phyloP scores from a whole-genome alignment of 495 filamentous ascomycete genomes.

The Penicillium chermesinum region DNA sequence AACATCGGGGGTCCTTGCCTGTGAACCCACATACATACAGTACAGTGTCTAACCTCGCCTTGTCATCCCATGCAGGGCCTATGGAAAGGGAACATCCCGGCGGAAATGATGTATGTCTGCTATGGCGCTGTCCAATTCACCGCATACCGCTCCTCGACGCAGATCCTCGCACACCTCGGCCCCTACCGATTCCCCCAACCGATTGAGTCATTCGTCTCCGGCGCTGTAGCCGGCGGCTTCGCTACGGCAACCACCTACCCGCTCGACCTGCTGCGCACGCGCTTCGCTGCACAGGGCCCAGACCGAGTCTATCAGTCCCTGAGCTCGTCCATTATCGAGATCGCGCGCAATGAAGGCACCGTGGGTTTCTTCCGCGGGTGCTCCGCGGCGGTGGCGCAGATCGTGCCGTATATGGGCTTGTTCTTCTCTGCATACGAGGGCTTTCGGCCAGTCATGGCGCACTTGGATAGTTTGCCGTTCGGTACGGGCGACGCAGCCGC shows the following conservation, averaged over 20 bases:
- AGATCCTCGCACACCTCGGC: slow-evolving; percentile 50
- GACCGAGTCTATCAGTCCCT: slow-evolving; percentile 74
- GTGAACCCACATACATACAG: neutral
- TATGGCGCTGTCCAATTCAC: slow-evolving; percentile 90
- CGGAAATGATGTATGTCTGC: slow-evolving; percentile 85
- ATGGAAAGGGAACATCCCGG: slow-evolving; percentile 98
- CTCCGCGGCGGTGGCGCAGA: slow-evolving; percentile 72
- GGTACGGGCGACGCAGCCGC: slow-evolving; percentile 76
- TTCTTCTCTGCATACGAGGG: slow-evolving; percentile 90
- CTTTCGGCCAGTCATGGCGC: slow-evolving; percentile 47
- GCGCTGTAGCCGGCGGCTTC: slow-evolving; percentile 70
- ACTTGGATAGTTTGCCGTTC: slow-evolving; percentile 55
- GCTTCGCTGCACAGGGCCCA: slow-evolving; percentile 92
- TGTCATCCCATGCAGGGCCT: slow-evolving; percentile 49
- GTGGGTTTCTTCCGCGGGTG: slow-evolving; percentile 83
- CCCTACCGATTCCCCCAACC: slow-evolving; percentile 51
- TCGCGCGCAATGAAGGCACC: slow-evolving; percentile 66
- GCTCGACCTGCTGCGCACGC: slow-evolving; percentile 85
- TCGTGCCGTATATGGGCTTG: slow-evolving; percentile 92
- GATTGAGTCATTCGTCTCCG: slow-evolving; percentile 69
- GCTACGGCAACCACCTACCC: slow-evolving; percentile 88
- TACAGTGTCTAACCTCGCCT: neutral
- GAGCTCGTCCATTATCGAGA: slow-evolving; percentile 60
- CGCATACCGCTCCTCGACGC: slow-evolving; percentile 69
- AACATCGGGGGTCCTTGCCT: too few relatives aligned